Evolutionary conservation across 1,284 basidiomycete genomes (phyloP).

Genomic region (Leccinum holopus): DNA sequence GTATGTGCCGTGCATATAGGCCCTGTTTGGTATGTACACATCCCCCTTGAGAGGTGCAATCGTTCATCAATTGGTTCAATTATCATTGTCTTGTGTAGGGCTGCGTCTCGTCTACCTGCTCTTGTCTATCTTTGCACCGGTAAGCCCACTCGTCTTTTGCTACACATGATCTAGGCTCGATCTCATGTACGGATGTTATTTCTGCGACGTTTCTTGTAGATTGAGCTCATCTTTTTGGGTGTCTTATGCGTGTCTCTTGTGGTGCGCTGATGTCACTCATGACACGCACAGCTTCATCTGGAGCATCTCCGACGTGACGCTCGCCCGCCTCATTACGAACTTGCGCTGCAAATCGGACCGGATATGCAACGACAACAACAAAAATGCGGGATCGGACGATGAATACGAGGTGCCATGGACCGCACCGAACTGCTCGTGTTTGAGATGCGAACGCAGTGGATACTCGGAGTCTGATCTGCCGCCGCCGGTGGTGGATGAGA

Average conservation of each 20-base stretch:
- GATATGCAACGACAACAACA: background rate
- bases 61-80: background rate
- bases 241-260: conserved; percentile 27
- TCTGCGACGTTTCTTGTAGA: conserved; percentile 12
- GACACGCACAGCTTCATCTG: conserved; percentile 38
- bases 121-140: conserved; percentile 28
- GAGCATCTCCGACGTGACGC: too few relatives aligned
- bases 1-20: conserved; percentile 7
- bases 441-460: background rate
- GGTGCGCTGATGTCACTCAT: background rate
- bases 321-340: conserved; percentile 38
- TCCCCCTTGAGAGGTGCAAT: background rate
- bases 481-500: background rate
- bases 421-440: conserved; percentile 9
- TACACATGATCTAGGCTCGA: background rate
- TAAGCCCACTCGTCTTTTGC: conserved; percentile 16
- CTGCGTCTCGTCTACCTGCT: conserved; percentile 34
- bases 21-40: conserved; percentile 26
- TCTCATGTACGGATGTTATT: background rate
- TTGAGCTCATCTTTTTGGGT: conserved; percentile 26
- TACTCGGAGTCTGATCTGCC: background rate
- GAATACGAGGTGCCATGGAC: background rate
- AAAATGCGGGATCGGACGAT: background rate
- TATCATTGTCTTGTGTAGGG: conserved; percentile 13
- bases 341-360: conserved; percentile 28